Base-by-base conservation (phyloP, 83 land plant genomes). In the Thuja plicata region DNA sequence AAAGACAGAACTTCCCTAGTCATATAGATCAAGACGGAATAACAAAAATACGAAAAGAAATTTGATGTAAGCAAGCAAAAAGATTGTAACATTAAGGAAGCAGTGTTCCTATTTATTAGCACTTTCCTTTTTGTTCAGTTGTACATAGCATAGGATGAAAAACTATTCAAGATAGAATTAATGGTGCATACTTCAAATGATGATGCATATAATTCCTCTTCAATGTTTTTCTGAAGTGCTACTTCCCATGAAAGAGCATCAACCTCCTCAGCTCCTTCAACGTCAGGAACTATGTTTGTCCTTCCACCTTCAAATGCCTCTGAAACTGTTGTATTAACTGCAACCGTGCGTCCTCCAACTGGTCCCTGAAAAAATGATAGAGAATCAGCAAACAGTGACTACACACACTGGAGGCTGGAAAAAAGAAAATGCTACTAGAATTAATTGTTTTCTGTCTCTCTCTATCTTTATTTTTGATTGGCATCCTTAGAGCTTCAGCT, bases 201-300 rank as follows among this genome's bases (percentile, higher is more conserved):
- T 40, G 96, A 88, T 85, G 95, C 92, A 92, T 94, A 96, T 1
- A 96, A 91, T 90, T 98, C 98, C 84, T 94, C 95, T 90, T 98
- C 94, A 82, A 96, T 90, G 74, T 88, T 92, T 87, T 92, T 93
- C 87, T 95, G 96, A 32, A 98, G 91, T 11, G 95, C 87, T 41
- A 92, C 92, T 91, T 98, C 99, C 96, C 96, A 98, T 10, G 95
- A 89, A 43, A 94, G 41, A 32, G 97, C 90, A 92, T 89, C 93
- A 12, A 91, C 85, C 87, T 93, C 94, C 87, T 89, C 76, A 86
- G 89, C 85, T 73, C 83, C 91, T 82, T 60, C 57, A 24, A 38
- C 86, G 73, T 78, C 85, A 71, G 82, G 19, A 74, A 87, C 43
- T 88, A 84, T 77, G 50, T 86, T 84, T 7, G 77, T 38, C 35